Percentiles rank a stretch among this genome's conserved stretches.
Conservation (phyloP, 2,329 filamentous ascomycete species). For the Falciphora oryzae region DNA sequence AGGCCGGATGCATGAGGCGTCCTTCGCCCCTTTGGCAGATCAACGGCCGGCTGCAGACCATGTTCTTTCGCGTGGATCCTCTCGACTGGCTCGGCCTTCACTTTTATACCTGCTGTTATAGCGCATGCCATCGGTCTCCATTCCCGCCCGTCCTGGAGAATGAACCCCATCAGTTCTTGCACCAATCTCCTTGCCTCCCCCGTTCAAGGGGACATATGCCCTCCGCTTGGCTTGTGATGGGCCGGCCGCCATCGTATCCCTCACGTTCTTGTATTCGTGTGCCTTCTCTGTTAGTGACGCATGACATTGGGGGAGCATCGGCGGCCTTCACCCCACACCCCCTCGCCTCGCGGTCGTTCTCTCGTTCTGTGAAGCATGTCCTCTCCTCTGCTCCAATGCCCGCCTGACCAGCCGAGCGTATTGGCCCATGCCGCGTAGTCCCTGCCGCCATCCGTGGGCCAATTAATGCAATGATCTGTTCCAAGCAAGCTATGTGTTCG, state of each 20-base stretch:
- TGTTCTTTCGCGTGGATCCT: not conserved
- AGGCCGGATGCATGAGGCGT: not conserved
- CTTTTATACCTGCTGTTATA: not conserved
- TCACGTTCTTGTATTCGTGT: not conserved
- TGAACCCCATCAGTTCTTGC: not conserved
- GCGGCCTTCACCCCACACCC: not conserved
- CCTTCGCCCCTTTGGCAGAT: not conserved
- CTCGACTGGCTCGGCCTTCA: not conserved
- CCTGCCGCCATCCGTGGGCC: not conserved
- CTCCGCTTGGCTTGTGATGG: not conserved
- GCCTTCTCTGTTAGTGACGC: not conserved
- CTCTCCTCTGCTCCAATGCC: not conserved
- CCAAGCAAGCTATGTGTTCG: not conserved
- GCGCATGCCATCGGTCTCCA: not conserved
- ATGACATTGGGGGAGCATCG: conserved; percentile 1
- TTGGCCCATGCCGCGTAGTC: not conserved
- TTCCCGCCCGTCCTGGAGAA: not conserved
- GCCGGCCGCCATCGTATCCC: not conserved
- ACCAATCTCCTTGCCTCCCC: not conserved
- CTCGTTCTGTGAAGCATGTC: not conserved
- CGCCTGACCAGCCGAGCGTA: not conserved
- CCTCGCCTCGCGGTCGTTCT: not conserved
- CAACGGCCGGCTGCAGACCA: not conserved
- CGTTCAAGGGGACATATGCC: not conserved
- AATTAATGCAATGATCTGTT: not conserved